Evolutionary conservation across 2,329 filamentous ascomycete species (phyloP), one percentile per base, ranked within the genome.

Genomic region (Fusarium lyarnte): DNA sequence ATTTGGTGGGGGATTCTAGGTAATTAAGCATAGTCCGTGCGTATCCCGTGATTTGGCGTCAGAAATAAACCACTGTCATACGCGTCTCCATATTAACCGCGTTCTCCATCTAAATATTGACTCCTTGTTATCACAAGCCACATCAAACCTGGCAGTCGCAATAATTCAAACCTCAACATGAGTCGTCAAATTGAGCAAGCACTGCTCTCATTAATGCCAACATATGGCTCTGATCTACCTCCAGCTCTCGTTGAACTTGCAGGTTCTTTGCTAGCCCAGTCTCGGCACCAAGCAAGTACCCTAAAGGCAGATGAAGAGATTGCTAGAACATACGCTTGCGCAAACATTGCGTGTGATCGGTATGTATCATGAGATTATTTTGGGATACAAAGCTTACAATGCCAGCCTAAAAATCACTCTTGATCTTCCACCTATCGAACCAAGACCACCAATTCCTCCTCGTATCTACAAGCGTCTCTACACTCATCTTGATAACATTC

Each of bases 291-390:
- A 76, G 94, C 93, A 54, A 91, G 90, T 77, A 92, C 89, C 21
- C 85, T 98, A 58, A 97, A 94, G 79, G 87, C 91, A 6, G 94
- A 97, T 62, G 94, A 97, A 80, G 95, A 98, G 80, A 90, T 96
- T 72, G 94, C 92, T n/a, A 88, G 95, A 25, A 87, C 89, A 8
- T 96, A 96, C 80, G 93, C 92, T 8, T 97, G 94, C 80, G 93
- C 93, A 19, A 92, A 97, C 81, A 88, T 99, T 67, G 96, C 96
- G 25, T 98, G 95, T 79, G 94, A 95, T 76, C 89, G 93, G 93
- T 93, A 83, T 47, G 75, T 53, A 19, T 21, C 11, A 16, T 25
- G 19, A 10, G 12, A 29, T 23, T 2, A 8, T 11, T 21, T 27
- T 10, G 31, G 29, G 13, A 11, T 19, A 21, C 2, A 10, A 31